Conservation (phyloP, 73 alveolate genomes). For the Loxodes magnus region DNA sequence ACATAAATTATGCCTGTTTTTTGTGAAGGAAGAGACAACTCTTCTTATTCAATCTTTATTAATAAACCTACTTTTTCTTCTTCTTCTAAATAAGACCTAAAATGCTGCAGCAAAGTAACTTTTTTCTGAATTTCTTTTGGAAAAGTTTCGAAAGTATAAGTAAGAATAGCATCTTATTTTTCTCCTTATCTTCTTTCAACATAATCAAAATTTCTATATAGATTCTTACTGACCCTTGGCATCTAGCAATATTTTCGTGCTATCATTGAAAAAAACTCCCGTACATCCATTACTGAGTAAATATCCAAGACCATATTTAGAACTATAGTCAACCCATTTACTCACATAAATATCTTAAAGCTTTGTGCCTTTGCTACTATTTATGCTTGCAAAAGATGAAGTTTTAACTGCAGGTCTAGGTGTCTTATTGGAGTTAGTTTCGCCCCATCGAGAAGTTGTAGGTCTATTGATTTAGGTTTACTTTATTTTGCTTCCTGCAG, state of each 20-base stretch:
- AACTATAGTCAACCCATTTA: conserved; percentile 26
- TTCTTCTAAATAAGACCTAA: conserved; percentile 12
- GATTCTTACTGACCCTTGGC: neutral
- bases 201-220: conserved; percentile 13
- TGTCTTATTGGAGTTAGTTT: conserved; percentile 4
- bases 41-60: too few species aligned
- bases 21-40: too few species aligned
- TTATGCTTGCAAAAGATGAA: too few species aligned
- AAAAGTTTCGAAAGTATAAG: conserved; percentile 16
- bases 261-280: conserved; percentile 22
- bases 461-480: too few species aligned
- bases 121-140: conserved; percentile 38
- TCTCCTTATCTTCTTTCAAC: conserved; percentile 26
- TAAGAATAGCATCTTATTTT: conserved; percentile 18
- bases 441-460: too few species aligned
- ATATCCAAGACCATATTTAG: conserved; percentile 29
- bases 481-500: too few species aligned
- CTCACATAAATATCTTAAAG: conserved; percentile 20
- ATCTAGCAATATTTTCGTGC: conserved; percentile 16
- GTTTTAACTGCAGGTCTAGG: neutral
- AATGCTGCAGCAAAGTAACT: conserved; percentile 32
- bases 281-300: conserved; percentile 14
- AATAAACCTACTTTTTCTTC: too few species aligned
- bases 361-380: too few species aligned
- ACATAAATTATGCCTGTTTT: conserved; percentile 50